Percentiles rank a stretch among this genome's conserved stretches.
Conservation (phyloP, 441 rosid species). For the Mallotus japonicus region DNA sequence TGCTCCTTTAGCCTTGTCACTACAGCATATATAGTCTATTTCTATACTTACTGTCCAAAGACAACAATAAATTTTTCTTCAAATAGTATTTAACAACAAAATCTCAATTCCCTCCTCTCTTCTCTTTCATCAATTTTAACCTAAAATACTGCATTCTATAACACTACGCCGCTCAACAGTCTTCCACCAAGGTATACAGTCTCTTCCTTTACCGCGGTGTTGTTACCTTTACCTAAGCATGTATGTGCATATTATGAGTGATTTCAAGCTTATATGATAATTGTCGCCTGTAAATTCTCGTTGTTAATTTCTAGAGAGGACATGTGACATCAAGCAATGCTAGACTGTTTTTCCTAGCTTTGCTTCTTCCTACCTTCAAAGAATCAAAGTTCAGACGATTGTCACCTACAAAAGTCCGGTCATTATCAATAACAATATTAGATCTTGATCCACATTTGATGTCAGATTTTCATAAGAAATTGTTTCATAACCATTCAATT, state of each 20-base stretch:
- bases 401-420: neutral
- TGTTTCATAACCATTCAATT: too few species aligned
- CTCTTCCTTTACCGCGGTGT: too few species aligned
- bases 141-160: too few species aligned
- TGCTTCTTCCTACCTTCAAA: constrained; percentile 8
- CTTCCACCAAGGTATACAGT: too few species aligned
- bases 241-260: constrained; percentile 23
- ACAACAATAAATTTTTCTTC: too few species aligned
- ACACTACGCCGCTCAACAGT: too few species aligned
- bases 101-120: too few species aligned
- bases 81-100: too few species aligned
- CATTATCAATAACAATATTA: neutral
- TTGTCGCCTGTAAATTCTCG: constrained; percentile 31
- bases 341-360: neutral
- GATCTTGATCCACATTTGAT: constrained; percentile 46
- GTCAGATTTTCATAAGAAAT: neutral
- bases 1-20: too few species aligned
- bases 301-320: constrained; percentile 37
- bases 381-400: constrained; percentile 16
- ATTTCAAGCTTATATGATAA: constrained; percentile 30
- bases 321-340: neutral
- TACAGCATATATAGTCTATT: too few species aligned
- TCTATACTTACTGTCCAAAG: too few species aligned
- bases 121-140: too few species aligned
- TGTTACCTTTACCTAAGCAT: constrained; percentile 18